Evolutionary conservation across 306 rosid genomes (phyloP), one percentile per base, ranked within the genome.

Genomic region (Castanea crenata): DNA sequence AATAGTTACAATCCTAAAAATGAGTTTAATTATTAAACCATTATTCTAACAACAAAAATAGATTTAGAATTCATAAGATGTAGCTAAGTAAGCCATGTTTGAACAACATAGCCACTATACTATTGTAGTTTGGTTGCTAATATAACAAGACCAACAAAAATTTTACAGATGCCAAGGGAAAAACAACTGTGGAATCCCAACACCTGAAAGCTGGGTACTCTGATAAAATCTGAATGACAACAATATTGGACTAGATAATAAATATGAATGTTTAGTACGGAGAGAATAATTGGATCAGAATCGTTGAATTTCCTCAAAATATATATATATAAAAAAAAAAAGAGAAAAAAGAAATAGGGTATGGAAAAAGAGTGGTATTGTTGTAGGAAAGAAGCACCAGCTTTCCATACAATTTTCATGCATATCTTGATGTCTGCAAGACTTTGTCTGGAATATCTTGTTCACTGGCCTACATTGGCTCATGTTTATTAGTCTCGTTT

Each of bases 391-490:
- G 84, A 78, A 79, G 88, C 87, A 88, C 85, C 78, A 85, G 75
- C 74, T 85, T 89, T 87, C 75, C 76, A 80, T 84, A 73, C 83
- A 41, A 41, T 41, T 41, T 87, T 85, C 75, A 87, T 88, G 85
- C 86, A 82, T 83, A 84, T 90, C 84, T 91, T 71, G 82, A 78
- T 85, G 63, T 82, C 80, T 79, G 80, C 84, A 76, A 86, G 86
- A 85, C 90, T 67, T 82, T 85, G 92, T 91, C 94, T 91, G 96
- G 94, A 89, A 93, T 93, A 89, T 93, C 92, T 83, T 93, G 90
- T 80, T 88, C 91, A 73, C 71, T 88, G 92, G 78, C 97, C 92
- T 88, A 82, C 96, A 44, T 68, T 82, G 87, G 86, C 80, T 84
- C 87, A 41, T 88, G 84, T 80, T 78, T 82, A 85, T 80, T 80